phyloP scores from a whole-genome alignment of 345 rosid genomes.

The Capsella bursapastoris region DNA sequence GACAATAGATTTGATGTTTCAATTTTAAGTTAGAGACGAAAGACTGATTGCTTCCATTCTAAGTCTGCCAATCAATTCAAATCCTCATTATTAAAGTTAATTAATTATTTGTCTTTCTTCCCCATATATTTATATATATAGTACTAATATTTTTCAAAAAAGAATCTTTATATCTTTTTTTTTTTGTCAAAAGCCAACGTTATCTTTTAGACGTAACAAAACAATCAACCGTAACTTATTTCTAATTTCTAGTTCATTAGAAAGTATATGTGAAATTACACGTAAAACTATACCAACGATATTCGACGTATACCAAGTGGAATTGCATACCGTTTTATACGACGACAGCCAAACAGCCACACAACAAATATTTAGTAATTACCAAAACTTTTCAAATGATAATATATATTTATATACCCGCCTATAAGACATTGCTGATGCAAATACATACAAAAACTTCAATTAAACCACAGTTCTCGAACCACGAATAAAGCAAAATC shows the following conservation, averaged over 20 bases:
- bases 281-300: not conserved
- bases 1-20: constrained; percentile 42
- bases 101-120: not conserved
- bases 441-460: constrained; percentile 46
- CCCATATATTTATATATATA: not conserved
- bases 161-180: too few species aligned
- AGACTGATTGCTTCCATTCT: constrained; percentile 31
- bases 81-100: constrained; percentile 17
- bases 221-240: not conserved
- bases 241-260: not conserved
- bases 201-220: too few species aligned
- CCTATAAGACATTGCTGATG: constrained; percentile 35
- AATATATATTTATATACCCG: constrained; percentile 1
- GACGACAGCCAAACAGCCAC: constrained; percentile 29
- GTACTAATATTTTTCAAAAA: too few species aligned
- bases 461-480: constrained; percentile 40
- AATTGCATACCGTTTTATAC: constrained; percentile 19
- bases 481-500: constrained; percentile 34
- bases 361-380: constrained; percentile 22
- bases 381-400: not conserved
- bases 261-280: not conserved
- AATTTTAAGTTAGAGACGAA: constrained; percentile 25
- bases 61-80: constrained; percentile 34
- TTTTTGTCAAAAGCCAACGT: not conserved
- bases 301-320: not conserved